phyloP scores from a whole-genome alignment of 1,139 yeast species.

The Blastobotrys malaysiensis region DNA sequence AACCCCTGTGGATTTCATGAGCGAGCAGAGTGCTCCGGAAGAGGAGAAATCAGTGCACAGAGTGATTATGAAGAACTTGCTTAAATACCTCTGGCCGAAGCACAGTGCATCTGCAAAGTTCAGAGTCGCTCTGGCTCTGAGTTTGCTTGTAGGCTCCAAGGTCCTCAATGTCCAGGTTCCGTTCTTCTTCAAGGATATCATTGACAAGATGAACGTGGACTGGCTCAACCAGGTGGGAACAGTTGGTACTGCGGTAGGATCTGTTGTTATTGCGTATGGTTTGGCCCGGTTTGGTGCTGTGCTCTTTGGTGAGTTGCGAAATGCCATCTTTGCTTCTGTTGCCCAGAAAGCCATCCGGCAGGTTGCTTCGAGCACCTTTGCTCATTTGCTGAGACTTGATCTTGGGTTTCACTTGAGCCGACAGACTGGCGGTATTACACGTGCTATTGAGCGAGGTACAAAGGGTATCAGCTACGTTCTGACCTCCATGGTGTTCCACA shows the following conservation, averaged over 20 bases:
- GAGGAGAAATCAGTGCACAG: conserved; percentile 19
- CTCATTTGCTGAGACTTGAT: conserved; percentile 77
- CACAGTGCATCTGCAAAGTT: conserved; percentile 62
- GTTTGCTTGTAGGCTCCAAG: conserved; percentile 72
- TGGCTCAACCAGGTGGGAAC: conserved; percentile 62
- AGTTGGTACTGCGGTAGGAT: conserved; percentile 57
- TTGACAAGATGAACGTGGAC: conserved; percentile 90
- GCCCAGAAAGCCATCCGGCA: conserved; percentile 91
- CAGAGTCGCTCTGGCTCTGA: conserved; percentile 71
- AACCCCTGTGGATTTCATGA: background rate
- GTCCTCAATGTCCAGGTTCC: conserved; percentile 93
- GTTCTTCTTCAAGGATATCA: conserved; percentile 80
- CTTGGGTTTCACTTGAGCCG: conserved; percentile 82
- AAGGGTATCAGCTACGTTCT: conserved; percentile 92
- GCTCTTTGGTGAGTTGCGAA: conserved; percentile 85
- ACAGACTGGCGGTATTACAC: conserved; percentile 92
- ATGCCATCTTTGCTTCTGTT: conserved; percentile 92
- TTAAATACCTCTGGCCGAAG: conserved; percentile 85
- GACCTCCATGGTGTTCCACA: conserved; percentile 95
- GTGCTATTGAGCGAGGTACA: conserved; percentile 97
- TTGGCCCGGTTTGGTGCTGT: conserved; percentile 93
- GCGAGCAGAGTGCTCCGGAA: background rate
- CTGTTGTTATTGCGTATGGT: conserved; percentile 84
- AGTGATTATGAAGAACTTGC: conserved; percentile 35
- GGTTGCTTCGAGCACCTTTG: conserved; percentile 84